Evolutionary conservation across 192 early-diverging fungal species (phyloP), one percentile per base, ranked within the genome.

Genomic region (Spinellus fusiger): DNA sequence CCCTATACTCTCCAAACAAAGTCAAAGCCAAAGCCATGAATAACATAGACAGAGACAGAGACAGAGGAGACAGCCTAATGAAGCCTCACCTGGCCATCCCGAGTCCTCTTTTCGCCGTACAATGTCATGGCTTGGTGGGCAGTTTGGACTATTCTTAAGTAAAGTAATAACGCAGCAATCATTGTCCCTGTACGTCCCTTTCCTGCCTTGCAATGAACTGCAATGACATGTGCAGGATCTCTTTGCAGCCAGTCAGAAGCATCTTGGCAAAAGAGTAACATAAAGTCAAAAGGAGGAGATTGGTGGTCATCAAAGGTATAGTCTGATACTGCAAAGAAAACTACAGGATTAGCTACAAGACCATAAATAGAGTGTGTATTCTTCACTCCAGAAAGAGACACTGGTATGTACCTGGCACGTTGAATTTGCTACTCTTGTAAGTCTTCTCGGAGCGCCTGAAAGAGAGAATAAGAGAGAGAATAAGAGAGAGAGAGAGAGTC

Each of bases 141-240:
- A 35, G 51, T 52, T 1, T 37, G 33, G n/a, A 62, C 74, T 1
- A 50, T 53, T 4, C 70, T 65, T 15, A 67, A 58, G 25, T 70
- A 71, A 13, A 86, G 38, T 37, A 86, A 65, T 18, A 77, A 69
- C 3, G 78, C 44, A 35, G 77, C 69, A 15, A 83, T 68, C 74
- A 86, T 80, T 12, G 76, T 68, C 8, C 84, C 84, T 13, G 84
- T 86, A 5, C 84, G 66, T 5, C 84, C 84, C 35, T 86, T 86
- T 16, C 84, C 84, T n/a, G 84, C 84, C 50, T 84, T 84, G 58
- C 84, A 86, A 53, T 86, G 84, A 6, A 86, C 66, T 4, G 77
- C 82, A 0, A 80, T 79, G 12, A 79, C 74, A 51, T 86, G 77
- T 1, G 58, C 49, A 6, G 63, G 7, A 6, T 67, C 65, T 13